These are phyloP conservation scores for Leucocoprinus sp. DNA, from an alignment of 768 basidiomycete genomes.

Conservation along the genomic window DNA sequence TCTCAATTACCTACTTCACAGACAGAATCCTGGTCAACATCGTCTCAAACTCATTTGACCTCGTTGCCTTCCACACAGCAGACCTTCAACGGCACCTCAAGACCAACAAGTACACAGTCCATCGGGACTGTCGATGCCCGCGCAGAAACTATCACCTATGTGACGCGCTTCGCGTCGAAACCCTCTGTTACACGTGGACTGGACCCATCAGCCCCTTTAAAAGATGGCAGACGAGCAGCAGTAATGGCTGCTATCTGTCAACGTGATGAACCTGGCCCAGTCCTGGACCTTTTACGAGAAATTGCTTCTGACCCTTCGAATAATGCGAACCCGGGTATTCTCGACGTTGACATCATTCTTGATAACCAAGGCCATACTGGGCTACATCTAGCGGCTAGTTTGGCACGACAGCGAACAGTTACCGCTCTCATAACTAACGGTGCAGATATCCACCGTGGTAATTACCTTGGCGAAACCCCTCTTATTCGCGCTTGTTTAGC, in stretches of 20 bases:
- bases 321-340: constrained; percentile 18
- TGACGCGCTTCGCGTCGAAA: constrained; percentile 61
- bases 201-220: constrained; percentile 45
- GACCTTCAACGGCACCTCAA: constrained; percentile 37
- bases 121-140: constrained; percentile 35
- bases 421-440: constrained; percentile 66
- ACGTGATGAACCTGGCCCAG: constrained; percentile 54
- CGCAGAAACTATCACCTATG: constrained; percentile 35
- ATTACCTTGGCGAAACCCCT: constrained; percentile 90
- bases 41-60: constrained; percentile 22
- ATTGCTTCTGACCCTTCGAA: constrained; percentile 40
- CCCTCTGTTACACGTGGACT: constrained; percentile 42
- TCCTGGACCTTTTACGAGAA: constrained; percentile 62
- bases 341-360: constrained; percentile 76
- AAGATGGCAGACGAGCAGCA: constrained; percentile 50
- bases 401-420: constrained; percentile 63
- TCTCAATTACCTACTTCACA: constrained; percentile 26
- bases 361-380: constrained; percentile 95
- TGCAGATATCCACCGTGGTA: constrained; percentile 86
- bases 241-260: constrained; percentile 61
- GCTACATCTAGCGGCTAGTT: constrained; percentile 85
- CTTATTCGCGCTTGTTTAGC: constrained; percentile 88
- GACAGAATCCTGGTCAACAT: constrained; percentile 26
- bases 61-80: constrained; percentile 21
- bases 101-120: constrained; percentile 36